phyloP scores from a whole-genome alignment of 805 yeast genomes.

The Cyberlindnera maritima region DNA sequence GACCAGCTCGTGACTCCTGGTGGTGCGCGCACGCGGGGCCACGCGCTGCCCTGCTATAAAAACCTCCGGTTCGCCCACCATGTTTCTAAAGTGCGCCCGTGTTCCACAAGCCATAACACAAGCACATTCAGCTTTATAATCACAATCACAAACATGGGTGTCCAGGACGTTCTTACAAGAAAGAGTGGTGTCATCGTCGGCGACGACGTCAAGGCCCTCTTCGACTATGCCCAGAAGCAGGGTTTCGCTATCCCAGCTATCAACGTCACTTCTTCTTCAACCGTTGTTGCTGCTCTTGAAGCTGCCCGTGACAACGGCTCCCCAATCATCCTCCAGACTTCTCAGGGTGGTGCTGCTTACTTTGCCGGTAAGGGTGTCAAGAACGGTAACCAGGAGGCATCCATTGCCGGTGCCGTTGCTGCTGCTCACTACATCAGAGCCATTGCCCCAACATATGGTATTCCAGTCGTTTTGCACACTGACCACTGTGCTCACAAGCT shows the following conservation, averaged over 20 bases:
- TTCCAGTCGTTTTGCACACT: constrained; percentile 95
- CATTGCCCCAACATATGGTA: constrained; percentile 93
- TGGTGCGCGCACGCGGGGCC: background rate
- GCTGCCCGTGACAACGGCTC: constrained; percentile 94
- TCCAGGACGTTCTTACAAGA: constrained; percentile 74
- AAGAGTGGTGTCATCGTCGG: constrained; percentile 99
- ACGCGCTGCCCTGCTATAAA: background rate
- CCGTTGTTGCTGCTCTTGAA: constrained; percentile 94
- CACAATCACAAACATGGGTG: constrained; percentile 44
- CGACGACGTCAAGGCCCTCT: constrained; percentile 82
- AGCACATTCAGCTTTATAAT: background rate
- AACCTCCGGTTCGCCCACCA: background rate
- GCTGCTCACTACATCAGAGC: constrained; percentile 97
- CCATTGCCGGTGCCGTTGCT: constrained; percentile 92
- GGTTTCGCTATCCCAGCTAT: constrained; percentile 98
- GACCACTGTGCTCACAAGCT: constrained; percentile 99
- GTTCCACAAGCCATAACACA: background rate
- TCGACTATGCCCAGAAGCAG: constrained; percentile 89
- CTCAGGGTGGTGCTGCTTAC: constrained; percentile 99
- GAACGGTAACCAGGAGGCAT: constrained; percentile 90
- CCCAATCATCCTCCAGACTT: constrained; percentile 95
- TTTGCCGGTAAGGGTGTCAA: constrained; percentile 99
- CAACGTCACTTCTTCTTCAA: constrained; percentile 96
- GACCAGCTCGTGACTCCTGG: background rate
- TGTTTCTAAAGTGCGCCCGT: background rate